Base-by-base conservation (phyloP, 176 grass and related monocot genomes). In the Cenchrus purpureus region DNA sequence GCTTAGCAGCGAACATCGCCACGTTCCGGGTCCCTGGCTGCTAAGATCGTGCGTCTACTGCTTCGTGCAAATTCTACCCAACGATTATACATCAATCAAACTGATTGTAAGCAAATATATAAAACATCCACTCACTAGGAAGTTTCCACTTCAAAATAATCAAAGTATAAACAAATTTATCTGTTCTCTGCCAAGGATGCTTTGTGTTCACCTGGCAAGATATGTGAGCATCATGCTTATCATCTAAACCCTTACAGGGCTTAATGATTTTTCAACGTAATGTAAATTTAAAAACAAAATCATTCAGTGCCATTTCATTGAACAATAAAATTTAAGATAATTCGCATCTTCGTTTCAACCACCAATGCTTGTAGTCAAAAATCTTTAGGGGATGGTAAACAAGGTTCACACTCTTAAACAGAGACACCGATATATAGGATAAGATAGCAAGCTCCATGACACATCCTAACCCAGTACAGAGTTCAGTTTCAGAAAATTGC, bases 401-500 rank as follows among this genome's bases (percentile, higher is more conserved):
- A 66, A 1, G 43, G 34, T 70, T 37, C 67, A 58, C 2, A 66
- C 2, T 12, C 4, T 68, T 31, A 80, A 32, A 81, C 73, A 43
- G 17, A 4, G 12, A 29, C 11, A 49, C 51, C 8, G n/a, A 80
- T 81, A 73, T 78, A 19, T 59, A 65, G 8, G 84, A 83, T 78
- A 83, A 66, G 28, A 86, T 68, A 79, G 6, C 68, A 90, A 60
- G 32, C 31, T 75, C 68, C 68, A 87, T 53, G 25, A 74, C 53
- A 83, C 66, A 68, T 91, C 72, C 69, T 85, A 69, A 76, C 83
- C 28, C 64, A 68, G 80, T 71, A 89, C 82, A 80, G 80, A 94
- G 80, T 80, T 68, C 69, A 79, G 71, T 85, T 67, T 82, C 40
- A 71, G 67, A 84, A 75, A 78, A 88, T 75, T 56, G 66, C 58